Percentiles rank a stretch among this genome's conserved stretches.
Evolutionary conservation across 2,329 filamentous ascomycete genomes (phyloP).

Genomic region (Claviceps sp.): DNA sequence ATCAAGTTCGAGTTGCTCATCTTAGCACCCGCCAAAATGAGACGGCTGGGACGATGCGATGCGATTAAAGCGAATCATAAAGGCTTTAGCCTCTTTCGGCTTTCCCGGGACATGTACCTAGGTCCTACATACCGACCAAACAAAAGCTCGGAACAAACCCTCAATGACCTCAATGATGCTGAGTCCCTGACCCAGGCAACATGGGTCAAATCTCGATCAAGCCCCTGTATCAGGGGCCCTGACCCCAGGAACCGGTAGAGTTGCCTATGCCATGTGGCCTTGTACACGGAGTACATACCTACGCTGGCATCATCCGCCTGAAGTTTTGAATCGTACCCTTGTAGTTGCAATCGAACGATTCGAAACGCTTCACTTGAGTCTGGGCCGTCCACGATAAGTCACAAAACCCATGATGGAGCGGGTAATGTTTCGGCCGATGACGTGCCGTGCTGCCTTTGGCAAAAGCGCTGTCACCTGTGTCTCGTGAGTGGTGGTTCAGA

Average conservation of each 20-base stretch:
- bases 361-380: too few species aligned
- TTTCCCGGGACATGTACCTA: not conserved
- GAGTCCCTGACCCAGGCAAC: not conserved
- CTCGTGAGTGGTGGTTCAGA: not conserved
- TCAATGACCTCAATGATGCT: too few species aligned
- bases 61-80: not conserved
- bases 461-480: not conserved
- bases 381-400: too few species aligned
- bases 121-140: not conserved
- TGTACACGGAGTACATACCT: not conserved
- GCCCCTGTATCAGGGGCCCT: not conserved
- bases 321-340: not conserved
- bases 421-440: not conserved
- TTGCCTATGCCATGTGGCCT: not conserved
- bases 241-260: too few species aligned
- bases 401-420: not conserved
- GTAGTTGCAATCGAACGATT: not conserved
- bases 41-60: not conserved
- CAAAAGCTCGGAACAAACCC: too few species aligned
- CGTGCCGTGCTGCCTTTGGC: not conserved
- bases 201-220: not conserved
- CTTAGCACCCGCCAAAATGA: not conserved
- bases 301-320: not conserved
- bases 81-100: not conserved
- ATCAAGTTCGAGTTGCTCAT: not conserved